Base-by-base conservation (phyloP, 805 yeast species). In the Zygoascus biomembranicola region DNA sequence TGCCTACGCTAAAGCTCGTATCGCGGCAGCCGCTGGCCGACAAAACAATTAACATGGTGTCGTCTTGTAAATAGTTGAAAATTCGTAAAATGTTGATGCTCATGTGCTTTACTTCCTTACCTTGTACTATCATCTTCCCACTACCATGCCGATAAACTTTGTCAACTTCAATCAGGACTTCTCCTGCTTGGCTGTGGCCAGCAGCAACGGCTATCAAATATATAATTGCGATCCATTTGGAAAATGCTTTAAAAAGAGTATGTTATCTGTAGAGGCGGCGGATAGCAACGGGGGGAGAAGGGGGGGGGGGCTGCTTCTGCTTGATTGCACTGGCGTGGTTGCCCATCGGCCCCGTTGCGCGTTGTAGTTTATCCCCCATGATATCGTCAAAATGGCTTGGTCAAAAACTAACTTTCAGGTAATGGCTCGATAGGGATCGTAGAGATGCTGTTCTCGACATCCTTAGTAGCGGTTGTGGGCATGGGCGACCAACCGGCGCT, bases 141-240 rank as follows among this genome's bases (percentile, higher is more conserved):
- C 35, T 14, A 37, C 44, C 37, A 44, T 45, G 49, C 20, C 63
- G 42, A 66, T 75, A 49, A 77, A 75, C 61, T 77, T 73, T 55
- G 73, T 86, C 73, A 74, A 83, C 67, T 90, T 90, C 77, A 92
- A 94, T 70, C 99, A 92, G 75, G 97, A 92, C 70, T 83, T 83
- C 56, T 77, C 76, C 65, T 88, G 97, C 69, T 76, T 90, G 16
- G 85, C 94, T 0, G 80, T 85, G 1, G 94, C 95, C 1, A 76
- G 84, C 5, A 76, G 77, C 44, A 72, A 73, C 44, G 81, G 85
- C 11, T 83, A 87, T 66, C 78, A 78, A 61, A 86, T 92, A 47
- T 92, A 78, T 74, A 87, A 87, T 64, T 90, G 97, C 68, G 90
- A 86, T 58, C 96, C 96, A 14, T 85, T 87, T 67, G 90, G 90